Conservation (phyloP, 345 rosid species). For the Euphorbia pulcherrima region DNA sequence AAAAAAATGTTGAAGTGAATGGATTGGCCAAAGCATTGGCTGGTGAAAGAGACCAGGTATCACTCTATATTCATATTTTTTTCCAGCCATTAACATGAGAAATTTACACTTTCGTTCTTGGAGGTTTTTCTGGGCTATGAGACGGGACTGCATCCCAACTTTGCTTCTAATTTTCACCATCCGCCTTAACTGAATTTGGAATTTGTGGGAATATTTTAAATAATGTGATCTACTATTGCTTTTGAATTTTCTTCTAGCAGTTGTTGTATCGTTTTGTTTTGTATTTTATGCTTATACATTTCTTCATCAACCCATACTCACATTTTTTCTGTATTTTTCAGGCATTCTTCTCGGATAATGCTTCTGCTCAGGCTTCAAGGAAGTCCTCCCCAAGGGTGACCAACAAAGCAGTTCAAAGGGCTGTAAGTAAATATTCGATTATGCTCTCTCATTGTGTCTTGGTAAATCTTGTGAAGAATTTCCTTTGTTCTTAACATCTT, state of each 20-base stretch:
- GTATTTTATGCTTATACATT: neutral
- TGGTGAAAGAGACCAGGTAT: constrained; percentile 82
- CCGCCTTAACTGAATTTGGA: neutral
- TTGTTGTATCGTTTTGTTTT: neutral
- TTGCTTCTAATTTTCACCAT: neutral
- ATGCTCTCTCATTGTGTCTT: constrained; percentile 1
- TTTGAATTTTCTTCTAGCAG: neutral
- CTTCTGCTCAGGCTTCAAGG: constrained; percentile 80
- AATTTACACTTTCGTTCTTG: neutral
- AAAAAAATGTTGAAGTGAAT: constrained; percentile 88
- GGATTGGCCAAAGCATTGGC: constrained; percentile 88
- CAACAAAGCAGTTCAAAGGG: constrained; percentile 90
- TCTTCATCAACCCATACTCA: neutral
- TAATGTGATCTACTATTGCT: too few species aligned
- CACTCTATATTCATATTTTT: constrained; percentile 16
- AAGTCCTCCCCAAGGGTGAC: constrained; percentile 86
- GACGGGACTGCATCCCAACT: neutral
- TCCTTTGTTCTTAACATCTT: too few species aligned
- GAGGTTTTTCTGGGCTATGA: neutral
- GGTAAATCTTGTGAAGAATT: too few species aligned
- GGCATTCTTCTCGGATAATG: constrained; percentile 77
- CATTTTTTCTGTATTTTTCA: constrained; percentile 28
- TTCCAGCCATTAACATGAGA: too few species aligned
- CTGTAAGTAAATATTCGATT: constrained; percentile 53
- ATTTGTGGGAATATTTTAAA: neutral